A percentile compares a stretch with the other conserved stretches of the same genome.
These are phyloP conservation scores for Rugosomyces carneus DNA, from an alignment of 1,284 basidiomycete species.

Conservation along the genomic window DNA sequence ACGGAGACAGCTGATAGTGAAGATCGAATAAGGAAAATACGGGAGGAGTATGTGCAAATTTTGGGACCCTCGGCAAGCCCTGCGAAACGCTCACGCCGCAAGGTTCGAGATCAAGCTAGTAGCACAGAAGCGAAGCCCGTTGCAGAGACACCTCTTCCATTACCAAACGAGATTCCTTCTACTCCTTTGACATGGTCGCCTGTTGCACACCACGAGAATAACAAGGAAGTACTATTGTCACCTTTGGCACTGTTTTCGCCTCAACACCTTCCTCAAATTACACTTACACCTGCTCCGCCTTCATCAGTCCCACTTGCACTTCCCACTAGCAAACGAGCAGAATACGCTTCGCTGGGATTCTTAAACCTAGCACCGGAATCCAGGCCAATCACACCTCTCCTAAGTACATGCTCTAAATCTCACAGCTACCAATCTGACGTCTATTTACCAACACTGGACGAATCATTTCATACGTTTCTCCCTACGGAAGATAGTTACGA, in stretches of 20 bases:
- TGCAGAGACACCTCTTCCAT: conserved; percentile 3
- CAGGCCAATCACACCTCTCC: background rate
- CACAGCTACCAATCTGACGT: background rate
- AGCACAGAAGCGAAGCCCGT: conserved; percentile 1
- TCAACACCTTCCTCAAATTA: conserved; percentile 19
- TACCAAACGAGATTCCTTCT: conserved; percentile 6
- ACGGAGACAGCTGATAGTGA: conserved; percentile 10
- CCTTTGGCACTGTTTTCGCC: conserved; percentile 21
- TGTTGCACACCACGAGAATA: conserved; percentile 14
- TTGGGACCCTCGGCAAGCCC: conserved; percentile 19
- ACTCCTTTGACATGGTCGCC: conserved; percentile 15
- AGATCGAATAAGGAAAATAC: conserved; percentile 21
- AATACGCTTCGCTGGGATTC: background rate
- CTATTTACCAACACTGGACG: background rate
- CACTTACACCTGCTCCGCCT: conserved; percentile 8
- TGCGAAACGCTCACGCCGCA: conserved; percentile 17
- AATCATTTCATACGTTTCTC: background rate
- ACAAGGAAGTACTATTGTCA: conserved; percentile 7
- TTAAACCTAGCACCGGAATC: background rate
- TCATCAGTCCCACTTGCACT: no score
- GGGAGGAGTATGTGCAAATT: conserved; percentile 20
- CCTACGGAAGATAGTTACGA: background rate
- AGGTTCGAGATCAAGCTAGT: conserved; percentile 6
- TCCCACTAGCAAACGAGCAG: background rate
- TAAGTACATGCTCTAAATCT: background rate